These are phyloP conservation scores for Solanum phureja DNA, from an alignment of 257 asterid species.

Conservation along the genomic window DNA sequence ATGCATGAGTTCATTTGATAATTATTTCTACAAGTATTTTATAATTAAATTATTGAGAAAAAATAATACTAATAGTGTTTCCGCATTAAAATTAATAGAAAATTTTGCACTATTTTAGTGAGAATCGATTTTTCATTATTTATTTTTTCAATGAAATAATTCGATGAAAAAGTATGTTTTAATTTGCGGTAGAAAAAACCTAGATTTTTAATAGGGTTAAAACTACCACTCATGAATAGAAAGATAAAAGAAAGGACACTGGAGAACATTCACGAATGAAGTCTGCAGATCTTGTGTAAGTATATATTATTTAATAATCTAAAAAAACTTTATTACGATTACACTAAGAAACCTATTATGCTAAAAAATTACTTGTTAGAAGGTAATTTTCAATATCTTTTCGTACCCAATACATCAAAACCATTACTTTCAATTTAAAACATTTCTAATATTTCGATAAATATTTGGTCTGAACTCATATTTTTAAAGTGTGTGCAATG, in stretches of 20 bases:
- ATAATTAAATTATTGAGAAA: neutral
- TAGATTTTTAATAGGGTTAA: neutral
- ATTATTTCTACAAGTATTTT: too few relatives aligned
- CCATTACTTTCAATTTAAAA: too few relatives aligned
- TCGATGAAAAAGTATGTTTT: too few relatives aligned
- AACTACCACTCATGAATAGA: neutral
- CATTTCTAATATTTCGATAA: too few relatives aligned
- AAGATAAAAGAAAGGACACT: neutral
- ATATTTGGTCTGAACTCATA: neutral
- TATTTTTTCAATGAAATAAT: too few relatives aligned
- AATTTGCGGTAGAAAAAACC: neutral
- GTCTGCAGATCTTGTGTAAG: neutral
- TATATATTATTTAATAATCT: neutral
- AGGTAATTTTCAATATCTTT: too few relatives aligned
- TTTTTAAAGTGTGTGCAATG: neutral
- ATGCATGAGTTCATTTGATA: too few relatives aligned
- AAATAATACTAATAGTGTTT: neutral
- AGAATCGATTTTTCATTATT: too few relatives aligned
- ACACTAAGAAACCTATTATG: too few relatives aligned
- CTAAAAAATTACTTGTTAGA: neutral
- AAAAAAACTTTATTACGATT: neutral
- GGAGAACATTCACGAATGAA: neutral
- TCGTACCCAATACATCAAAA: too few relatives aligned
- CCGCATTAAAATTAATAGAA: neutral
- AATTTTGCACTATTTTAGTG: accelerated